Evolutionary conservation across 2,329 filamentous ascomycete species (phyloP).

Genomic region (Ceratocystis diversiconidia): DNA sequence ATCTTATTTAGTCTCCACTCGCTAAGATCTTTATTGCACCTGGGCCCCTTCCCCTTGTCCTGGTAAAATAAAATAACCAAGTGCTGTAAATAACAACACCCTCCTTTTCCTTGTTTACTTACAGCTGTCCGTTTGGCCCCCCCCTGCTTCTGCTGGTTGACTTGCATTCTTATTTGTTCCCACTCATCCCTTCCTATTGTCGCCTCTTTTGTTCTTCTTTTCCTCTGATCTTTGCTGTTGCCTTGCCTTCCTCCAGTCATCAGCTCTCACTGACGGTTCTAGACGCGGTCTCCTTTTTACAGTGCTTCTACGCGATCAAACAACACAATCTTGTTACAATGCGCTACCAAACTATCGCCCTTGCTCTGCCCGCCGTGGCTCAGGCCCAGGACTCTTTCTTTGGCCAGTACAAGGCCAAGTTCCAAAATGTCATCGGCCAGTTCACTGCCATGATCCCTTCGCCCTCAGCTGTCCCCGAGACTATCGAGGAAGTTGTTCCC

Average conservation of each 20-base stretch:
- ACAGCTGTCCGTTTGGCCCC: not conserved
- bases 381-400: slow-evolving; percentile 39
- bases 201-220: slow-evolving; percentile 3
- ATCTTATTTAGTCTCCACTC: not conserved
- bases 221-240: not conserved
- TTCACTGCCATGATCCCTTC: slow-evolving; percentile 28
- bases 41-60: not conserved
- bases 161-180: not conserved
- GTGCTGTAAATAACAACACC: not conserved
- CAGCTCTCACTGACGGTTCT: not conserved
- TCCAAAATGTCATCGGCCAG: slow-evolving; percentile 50
- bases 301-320: not conserved
- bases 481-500: slow-evolving; percentile 30
- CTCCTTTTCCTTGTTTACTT: slow-evolving; percentile 8
- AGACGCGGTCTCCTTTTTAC: not conserved
- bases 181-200: not conserved
- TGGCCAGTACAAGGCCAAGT: slow-evolving; percentile 47
- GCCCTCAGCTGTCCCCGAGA: slow-evolving; percentile 35
- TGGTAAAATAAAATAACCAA: not conserved
- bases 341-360: slow-evolving; percentile 41
- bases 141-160: slow-evolving; percentile 15
- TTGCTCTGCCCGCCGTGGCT: slow-evolving; percentile 42
- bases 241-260: slow-evolving; percentile 6
- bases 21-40: not conserved
- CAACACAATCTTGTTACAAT: slow-evolving; percentile 28